Evolutionary conservation across 306 rosid species (phyloP).

Genomic region (Senna tora): DNA sequence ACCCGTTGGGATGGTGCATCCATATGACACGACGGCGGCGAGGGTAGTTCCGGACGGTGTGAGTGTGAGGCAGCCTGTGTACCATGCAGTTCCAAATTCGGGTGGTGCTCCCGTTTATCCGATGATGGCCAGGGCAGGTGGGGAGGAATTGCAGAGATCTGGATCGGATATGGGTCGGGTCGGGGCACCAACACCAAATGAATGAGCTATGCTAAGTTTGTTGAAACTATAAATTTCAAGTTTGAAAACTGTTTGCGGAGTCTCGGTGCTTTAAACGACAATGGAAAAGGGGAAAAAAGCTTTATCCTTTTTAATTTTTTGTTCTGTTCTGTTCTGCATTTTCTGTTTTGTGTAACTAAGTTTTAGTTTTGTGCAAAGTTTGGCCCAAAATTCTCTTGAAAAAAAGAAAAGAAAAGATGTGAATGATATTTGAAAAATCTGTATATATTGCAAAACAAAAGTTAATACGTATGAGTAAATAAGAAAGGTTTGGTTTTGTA

Average conservation of each 20-base stretch:
- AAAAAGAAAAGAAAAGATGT: no score
- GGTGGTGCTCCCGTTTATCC: constrained; percentile 34
- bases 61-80: constrained; percentile 56
- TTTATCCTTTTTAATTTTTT: no score
- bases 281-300: background rate
- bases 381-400: background rate
- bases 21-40: constrained; percentile 43
- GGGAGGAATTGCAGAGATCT: constrained; percentile 56
- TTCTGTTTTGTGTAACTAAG: background rate
- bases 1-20: constrained; percentile 45
- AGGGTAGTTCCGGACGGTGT: constrained; percentile 46
- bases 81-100: constrained; percentile 57
- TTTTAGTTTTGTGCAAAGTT: background rate
- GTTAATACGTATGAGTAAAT: no score
- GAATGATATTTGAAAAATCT: background rate
- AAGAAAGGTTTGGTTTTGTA: no score
- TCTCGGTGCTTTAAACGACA: background rate
- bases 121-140: constrained; percentile 42
- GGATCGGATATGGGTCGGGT: constrained; percentile 53
- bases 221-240: background rate
- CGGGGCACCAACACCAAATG: constrained; percentile 49
- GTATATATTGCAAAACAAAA: no score
- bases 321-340: background rate
- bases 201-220: constrained; percentile 16
- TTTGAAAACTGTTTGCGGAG: constrained; percentile 21